Base-by-base conservation (phyloP, 1,284 basidiomycete genomes). In the Coniophora puteana region DNA sequence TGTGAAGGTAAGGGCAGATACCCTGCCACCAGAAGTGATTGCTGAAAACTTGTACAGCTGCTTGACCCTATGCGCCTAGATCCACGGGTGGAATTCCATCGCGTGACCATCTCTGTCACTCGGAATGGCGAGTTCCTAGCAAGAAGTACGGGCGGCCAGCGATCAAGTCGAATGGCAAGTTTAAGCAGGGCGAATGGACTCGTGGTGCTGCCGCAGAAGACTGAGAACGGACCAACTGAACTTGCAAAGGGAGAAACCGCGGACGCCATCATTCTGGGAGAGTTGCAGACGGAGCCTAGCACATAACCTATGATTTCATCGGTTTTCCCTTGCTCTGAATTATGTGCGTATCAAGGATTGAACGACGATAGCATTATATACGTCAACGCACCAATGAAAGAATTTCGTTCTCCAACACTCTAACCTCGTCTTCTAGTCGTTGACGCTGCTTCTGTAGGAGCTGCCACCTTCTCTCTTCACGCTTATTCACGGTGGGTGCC, bases 111-210 rank as follows among this genome's bases (percentile, higher is more conserved):
- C 29, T 69, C 65, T 25, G 66, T 72, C 0, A 68, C 65, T 4
- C 39, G 56, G 0, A 57, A 67, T 13, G 71, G 67, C 8, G n/a
- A n/a, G n/a, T 65, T 92, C 40, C 71, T 72, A 39, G 91, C 89
- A 2, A 75, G 71, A 49, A 90, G 82, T 40, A 92, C 89, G 0
- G 89, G 89, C n/a, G 86, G 88, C 0, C 89, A 93, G 57, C 69
- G 89, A 8, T 90, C 87, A 13, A 89, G 84, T 52, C 69, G 87
- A 12, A 81, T 85, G 2, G 83, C 83, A 2, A 90, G 87, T 51
- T 57, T 93, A 40, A 81, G 74, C 36, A 83, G 81, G 2, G 87
- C 87, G 13, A 91, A 92, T 54, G 89, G 81, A 2, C 63, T 93
- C 32, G 75, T 87, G 1, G 69, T 81, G n/a, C 57, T 91, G 25